A percentile compares a stretch with the other conserved stretches of the same genome.
Evolutionary conservation across 1,284 basidiomycete species (phyloP).

Genomic region (Porodaedalea pini): DNA sequence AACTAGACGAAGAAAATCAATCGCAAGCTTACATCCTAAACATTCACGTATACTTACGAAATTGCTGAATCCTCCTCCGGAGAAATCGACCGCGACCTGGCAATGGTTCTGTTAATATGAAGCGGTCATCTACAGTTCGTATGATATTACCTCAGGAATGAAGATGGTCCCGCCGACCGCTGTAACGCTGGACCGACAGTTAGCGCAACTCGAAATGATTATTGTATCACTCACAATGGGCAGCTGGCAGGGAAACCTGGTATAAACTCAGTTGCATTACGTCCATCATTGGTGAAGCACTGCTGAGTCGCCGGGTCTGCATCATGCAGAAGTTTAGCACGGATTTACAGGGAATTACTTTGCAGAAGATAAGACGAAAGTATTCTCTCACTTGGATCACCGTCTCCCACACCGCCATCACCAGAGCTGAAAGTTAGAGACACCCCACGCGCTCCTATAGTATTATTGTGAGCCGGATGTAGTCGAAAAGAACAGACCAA

Average conservation of each 20-base stretch:
- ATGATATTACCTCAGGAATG: conserved; percentile 43
- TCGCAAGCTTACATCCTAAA: not conserved
- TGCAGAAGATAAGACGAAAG: not conserved
- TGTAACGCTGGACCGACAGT: conserved; percentile 33
- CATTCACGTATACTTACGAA: conserved; percentile 35
- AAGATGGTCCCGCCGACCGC: conserved; percentile 56
- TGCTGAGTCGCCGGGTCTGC: conserved; percentile 42
- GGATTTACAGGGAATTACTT: no score
- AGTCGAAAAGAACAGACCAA: not conserved
- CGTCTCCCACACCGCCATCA: conserved; percentile 69
- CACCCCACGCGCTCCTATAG: conserved; percentile 57
- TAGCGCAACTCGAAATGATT: not conserved
- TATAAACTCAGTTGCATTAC: conserved; percentile 50
- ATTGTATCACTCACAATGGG: conserved; percentile 34
- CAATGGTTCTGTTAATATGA: not conserved
- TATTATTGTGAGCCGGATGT: conserved; percentile 11
- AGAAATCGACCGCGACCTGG: conserved; percentile 45
- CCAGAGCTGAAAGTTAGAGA: conserved; percentile 63
- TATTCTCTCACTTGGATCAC: conserved; percentile 30
- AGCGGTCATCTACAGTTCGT: not conserved
- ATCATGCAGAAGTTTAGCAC: conserved; percentile 13
- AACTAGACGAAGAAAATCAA: conserved; percentile 40
- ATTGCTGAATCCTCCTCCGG: conserved; percentile 69
- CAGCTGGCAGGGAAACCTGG: conserved; percentile 59
- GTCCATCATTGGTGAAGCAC: conserved; percentile 60